Base-by-base conservation (phyloP, 2,329 filamentous ascomycete genomes). In the Curvularia hawaiiensis region DNA sequence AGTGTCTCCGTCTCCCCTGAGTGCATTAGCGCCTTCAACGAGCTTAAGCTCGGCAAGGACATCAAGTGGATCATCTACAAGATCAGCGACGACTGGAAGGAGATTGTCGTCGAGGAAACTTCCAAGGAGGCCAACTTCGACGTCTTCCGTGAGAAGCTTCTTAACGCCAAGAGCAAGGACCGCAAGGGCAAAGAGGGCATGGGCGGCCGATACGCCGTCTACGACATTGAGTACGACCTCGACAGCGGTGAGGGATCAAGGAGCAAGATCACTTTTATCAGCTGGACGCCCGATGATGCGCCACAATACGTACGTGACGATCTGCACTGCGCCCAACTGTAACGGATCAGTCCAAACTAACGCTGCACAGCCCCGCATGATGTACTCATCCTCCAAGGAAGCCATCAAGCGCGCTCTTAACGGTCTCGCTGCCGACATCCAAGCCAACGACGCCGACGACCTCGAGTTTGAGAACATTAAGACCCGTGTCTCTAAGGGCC, bases 311-410 rank as follows among this genome's bases (percentile, higher is more conserved):
- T 92, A 76, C 78, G 86, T 80, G 9, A 35, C 14, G 9, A 18
- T 18, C 14, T 40, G 11, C 46, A 40, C 28, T 28, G 16, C 5
- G n/a, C 20, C n/a, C 24, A 0, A 7, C 18, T 14, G 40, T 28
- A 14, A 5, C 5, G 10, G 18, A 20, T 4, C n/a, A 46, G 16
- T 16, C 31, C 22, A 5, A 38, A 48, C 65, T 72, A 43, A 72
- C 52, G 3, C n/a, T 1, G 22, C 9, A 56, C 67, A 92, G 90
- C 84, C 89, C 79, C 92, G 92, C 84, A 95, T 95, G 91, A 85
- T 92, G 78, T 95, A 94, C 84, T 90, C 90, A 70, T 90, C 91
- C 51, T 95, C 91, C 79, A 95, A 94, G 83, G 90, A 93, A 72
- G 89, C 90, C 59, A 85, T 95, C 68, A 94, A 92, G 85, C 88